Base-by-base conservation (phyloP, 169 alveolate species). In the Plasmodium blacklocki region DNA sequence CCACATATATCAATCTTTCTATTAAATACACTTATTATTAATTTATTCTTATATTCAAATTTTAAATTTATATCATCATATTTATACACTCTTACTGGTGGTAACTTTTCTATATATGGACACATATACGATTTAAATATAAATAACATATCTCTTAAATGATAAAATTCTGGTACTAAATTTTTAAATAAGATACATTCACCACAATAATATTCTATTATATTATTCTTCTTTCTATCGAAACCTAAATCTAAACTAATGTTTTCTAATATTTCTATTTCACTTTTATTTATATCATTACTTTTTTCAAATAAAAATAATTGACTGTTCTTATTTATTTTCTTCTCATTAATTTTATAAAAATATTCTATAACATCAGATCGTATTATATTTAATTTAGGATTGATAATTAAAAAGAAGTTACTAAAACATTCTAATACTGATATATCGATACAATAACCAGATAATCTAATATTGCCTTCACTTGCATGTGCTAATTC, bases 151-250 rank as follows among this genome's bases (percentile, higher is more conserved):
- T 86, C 92, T 32, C 92, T 49, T 26, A 86, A 66, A 66, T 86
- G 92, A 66, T 86, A 86, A 86, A 86, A 86, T 52, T 86, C 92
- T 18, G 92, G 87, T 49, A 78, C 87, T 64, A 88, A 63, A n/a
- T 72, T 58, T 21, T 43, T 72, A 74, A 88, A 88, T 21, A 88
- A 68, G 3, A 52, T 18, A 63, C 74, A 73, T 23, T 76, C 70
- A 15, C 90, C 93, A 71, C 90, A 76, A 71, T 88, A 78, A 73
- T 76, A 80, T 73, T 78, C 89, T 62, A 71, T 85, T 64, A 85
- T 78, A 32, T 74, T 11, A 73, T 49, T 88, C 76, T 47, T 80
- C 29, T 60, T 64, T 68, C 73, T 63, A 14, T 86, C 92, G 11
- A 86, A 72, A 11, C 92, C 92, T 60, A 86, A 39, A 63, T 86